phyloP scores from a whole-genome alignment of 805 yeast species.

The Kregervanrija pseudodelftensis region DNA sequence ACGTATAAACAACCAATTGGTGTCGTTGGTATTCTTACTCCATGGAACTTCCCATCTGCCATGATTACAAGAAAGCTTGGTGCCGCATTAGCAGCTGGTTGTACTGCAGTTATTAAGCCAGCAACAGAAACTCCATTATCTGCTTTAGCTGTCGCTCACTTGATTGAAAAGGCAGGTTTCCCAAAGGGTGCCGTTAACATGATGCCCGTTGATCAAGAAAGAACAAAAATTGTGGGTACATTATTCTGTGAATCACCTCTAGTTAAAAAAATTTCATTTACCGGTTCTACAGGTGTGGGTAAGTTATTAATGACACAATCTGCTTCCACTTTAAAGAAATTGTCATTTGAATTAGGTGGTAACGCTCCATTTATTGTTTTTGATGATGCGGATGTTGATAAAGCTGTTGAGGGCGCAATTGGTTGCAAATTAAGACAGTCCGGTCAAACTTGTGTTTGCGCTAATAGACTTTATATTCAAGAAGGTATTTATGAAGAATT shows the following conservation, averaged over 20 bases:
- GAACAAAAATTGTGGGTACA: conserved; percentile 44
- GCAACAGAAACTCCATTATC: conserved; percentile 70
- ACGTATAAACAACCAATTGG: conserved; percentile 73
- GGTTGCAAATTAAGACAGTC: conserved; percentile 66
- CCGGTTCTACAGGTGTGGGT: conserved; percentile 75
- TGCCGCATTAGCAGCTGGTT: conserved; percentile 76
- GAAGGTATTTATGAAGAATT: conserved; percentile 58
- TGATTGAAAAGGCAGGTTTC: conserved; percentile 61
- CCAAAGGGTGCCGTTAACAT: conserved; percentile 66
- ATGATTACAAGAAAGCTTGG: conserved; percentile 72
- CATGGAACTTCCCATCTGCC: conserved; percentile 82
- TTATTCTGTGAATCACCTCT: conserved; percentile 47
- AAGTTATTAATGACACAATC: conserved; percentile 58
- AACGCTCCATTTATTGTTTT: conserved; percentile 75
- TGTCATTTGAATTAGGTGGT: conserved; percentile 73
- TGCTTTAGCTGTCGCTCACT: conserved; percentile 58
- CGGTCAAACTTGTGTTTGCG: conserved; percentile 81
- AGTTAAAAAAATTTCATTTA: conserved; percentile 65
- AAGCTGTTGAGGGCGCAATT: conserved; percentile 60
- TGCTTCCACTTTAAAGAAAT: conserved; percentile 56
- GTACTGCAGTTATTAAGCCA: conserved; percentile 71
- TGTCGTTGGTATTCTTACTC: conserved; percentile 71
- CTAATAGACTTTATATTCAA: conserved; percentile 66
- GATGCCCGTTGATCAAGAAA: conserved; percentile 39
- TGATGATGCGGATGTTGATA: conserved; percentile 62